A percentile compares a stretch with the other conserved stretches of the same genome.
phyloP scores from a whole-genome alignment of 2,329 filamentous ascomycete species.

The Pochonia chlamydosporia region DNA sequence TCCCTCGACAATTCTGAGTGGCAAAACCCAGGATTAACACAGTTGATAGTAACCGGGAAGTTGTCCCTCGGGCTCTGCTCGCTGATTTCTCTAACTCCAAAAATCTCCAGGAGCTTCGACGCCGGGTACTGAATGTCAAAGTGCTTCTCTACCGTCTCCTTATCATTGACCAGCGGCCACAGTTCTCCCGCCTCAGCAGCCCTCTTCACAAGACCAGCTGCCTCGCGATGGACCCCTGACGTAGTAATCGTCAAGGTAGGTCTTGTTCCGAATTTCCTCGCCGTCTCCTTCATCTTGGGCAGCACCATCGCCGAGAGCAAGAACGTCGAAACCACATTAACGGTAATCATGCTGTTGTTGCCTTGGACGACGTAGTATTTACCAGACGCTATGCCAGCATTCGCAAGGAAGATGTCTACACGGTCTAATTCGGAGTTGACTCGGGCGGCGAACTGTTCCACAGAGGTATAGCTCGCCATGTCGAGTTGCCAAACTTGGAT shows the following conservation, averaged over 20 bases:
- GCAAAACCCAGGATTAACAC: slow-evolving; percentile 47
- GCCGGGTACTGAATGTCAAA: slow-evolving; percentile 18
- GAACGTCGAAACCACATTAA: slow-evolving; percentile 49
- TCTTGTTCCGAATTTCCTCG: slow-evolving; percentile 10
- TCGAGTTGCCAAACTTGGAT: slow-evolving; percentile 47
- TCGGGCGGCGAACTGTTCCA: slow-evolving; percentile 36
- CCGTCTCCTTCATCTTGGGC: slow-evolving; percentile 42
- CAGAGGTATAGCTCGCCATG: slow-evolving; percentile 38
- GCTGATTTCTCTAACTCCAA: slow-evolving; percentile 18
- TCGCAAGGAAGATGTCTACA: slow-evolving; percentile 39
- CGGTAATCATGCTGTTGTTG: slow-evolving; percentile 41
- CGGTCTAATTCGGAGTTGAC: slow-evolving; percentile 28
- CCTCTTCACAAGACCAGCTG: slow-evolving; percentile 19
- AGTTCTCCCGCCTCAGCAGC: slow-evolving; percentile 2
- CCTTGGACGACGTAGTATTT: slow-evolving; percentile 32
- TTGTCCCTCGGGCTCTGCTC: not conserved
- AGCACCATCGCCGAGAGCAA: slow-evolving; percentile 43
- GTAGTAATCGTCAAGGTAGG: slow-evolving; percentile 22
- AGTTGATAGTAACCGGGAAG: slow-evolving; percentile 39
- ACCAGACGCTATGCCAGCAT: slow-evolving; percentile 29
- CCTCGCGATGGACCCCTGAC: slow-evolving; percentile 18
- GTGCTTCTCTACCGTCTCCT: slow-evolving; percentile 4
- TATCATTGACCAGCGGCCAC: slow-evolving; percentile 17
- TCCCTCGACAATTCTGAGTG: slow-evolving; percentile 40
- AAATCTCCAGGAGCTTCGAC: slow-evolving; percentile 26